Evolutionary conservation across 2,329 filamentous ascomycete species (phyloP).

Genomic region (Aschersonia sp.): DNA sequence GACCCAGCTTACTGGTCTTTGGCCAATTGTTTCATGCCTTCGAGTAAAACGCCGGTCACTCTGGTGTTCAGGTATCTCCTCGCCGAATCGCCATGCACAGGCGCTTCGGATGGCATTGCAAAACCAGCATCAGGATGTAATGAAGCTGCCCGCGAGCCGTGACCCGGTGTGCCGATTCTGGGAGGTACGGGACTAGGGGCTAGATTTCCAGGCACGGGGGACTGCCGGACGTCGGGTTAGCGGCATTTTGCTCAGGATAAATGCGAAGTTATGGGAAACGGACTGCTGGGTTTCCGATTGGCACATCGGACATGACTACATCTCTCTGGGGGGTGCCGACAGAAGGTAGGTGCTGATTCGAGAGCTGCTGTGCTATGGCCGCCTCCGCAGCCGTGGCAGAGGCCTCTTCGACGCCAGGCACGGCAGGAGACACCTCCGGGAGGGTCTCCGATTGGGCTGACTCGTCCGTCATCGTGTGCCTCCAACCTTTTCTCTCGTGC

Average conservation of each 20-base stretch:
- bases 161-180: constrained; percentile 34
- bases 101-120: constrained; percentile 44
- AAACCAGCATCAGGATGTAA: constrained; percentile 38
- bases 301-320: constrained; percentile 27
- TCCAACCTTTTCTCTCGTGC: too few relatives aligned
- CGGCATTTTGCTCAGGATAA: not conserved
- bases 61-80: constrained; percentile 59
- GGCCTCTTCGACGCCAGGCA: too few relatives aligned
- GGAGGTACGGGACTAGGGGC: constrained; percentile 26
- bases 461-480: too few relatives aligned
- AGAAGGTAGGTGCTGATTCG: constrained; percentile 4
- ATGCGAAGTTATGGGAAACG: constrained; percentile 2
- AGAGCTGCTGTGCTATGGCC: constrained; percentile 1
- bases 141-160: constrained; percentile 40
- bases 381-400: not conserved
- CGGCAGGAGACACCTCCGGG: too few relatives aligned
- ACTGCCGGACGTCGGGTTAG: constrained; percentile 7
- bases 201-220: constrained; percentile 21
- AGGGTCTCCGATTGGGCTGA: too few relatives aligned
- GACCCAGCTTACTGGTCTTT: constrained; percentile 48
- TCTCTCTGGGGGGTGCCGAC: constrained; percentile 19
- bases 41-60: constrained; percentile 51
- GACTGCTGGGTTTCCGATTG: constrained; percentile 25
- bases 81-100: constrained; percentile 51
- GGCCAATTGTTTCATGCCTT: constrained; percentile 61